These are phyloP conservation scores for Scheffersomyces cryptocercus DNA, from an alignment of 1,139 yeast genomes.

Conservation along the genomic window DNA sequence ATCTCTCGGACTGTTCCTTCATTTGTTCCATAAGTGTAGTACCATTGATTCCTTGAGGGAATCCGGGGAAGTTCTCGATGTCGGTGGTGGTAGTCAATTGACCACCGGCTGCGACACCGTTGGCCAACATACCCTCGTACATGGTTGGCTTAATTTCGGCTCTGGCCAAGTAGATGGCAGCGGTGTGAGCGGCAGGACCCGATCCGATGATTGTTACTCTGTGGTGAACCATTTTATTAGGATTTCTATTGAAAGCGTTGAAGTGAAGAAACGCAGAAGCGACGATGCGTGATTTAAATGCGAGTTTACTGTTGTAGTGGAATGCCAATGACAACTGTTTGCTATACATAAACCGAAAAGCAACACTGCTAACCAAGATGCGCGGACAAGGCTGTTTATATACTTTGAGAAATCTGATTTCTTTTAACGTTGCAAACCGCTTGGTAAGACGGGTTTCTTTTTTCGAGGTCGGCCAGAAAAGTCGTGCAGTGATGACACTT, in stretches of 20 bases:
- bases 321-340: no score
- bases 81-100: slow-evolving; percentile 98
- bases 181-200: slow-evolving; percentile 99
- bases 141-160: slow-evolving; percentile 94
- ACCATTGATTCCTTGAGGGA: slow-evolving; percentile 93
- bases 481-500: no score
- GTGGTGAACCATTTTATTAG: slow-evolving; percentile 72
- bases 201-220: slow-evolving; percentile 93
- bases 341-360: no score
- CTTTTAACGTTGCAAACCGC: no score
- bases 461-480: no score
- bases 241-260: background rate
- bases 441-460: no score
- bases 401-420: no score
- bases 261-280: no score
- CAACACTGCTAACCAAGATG: no score
- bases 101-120: slow-evolving; percentile 98
- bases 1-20: slow-evolving; percentile 82
- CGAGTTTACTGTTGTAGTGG: no score
- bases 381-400: no score
- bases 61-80: slow-evolving; percentile 96
- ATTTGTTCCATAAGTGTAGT: slow-evolving; percentile 86
- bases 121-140: slow-evolving; percentile 96
- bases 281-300: no score
- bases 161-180: slow-evolving; percentile 93